Conservation (phyloP, 345 rosid species). For the Stellera chamaejasme region DNA sequence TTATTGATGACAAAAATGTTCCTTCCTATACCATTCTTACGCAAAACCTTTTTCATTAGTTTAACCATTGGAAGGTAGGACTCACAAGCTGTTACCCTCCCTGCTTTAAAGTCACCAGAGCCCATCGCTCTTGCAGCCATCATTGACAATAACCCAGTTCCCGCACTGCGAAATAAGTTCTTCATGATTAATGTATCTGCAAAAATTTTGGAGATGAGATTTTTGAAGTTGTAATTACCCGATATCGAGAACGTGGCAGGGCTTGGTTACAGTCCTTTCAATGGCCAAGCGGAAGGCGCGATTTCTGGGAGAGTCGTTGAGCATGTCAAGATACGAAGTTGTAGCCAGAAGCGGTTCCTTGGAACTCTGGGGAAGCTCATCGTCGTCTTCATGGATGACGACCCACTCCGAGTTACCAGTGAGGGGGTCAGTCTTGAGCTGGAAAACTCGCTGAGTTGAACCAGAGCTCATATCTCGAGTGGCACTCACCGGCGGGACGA, state of each 20-base stretch:
- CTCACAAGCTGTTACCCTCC: conserved; percentile 75
- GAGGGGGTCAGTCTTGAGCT: conserved; percentile 51
- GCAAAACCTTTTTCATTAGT: conserved; percentile 78
- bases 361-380: conserved; percentile 20
- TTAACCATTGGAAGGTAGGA: conserved; percentile 95
- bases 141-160: conserved; percentile 93
- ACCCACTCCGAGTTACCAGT: conserved; percentile 67
- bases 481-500: conserved; percentile 5
- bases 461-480: conserved; percentile 37
- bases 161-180: conserved; percentile 49
- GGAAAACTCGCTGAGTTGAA: conserved; percentile 41
- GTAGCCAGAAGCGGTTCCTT: conserved; percentile 36
- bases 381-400: conserved; percentile 44
- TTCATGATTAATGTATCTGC: not conserved
- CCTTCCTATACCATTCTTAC: conserved; percentile 55
- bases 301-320: conserved; percentile 55
- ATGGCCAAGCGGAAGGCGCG: conserved; percentile 48
- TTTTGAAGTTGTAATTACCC: conserved; percentile 35
- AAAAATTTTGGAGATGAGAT: no score
- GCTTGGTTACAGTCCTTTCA: conserved; percentile 46
- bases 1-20: conserved; percentile 48
- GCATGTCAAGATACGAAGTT: conserved; percentile 74
- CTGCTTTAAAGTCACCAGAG: conserved; percentile 17
- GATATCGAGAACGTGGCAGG: conserved; percentile 85
- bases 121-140: conserved; percentile 78